Base-by-base conservation (phyloP, 352 stramenopile species). In the Globisporangium takayamanum region DNA sequence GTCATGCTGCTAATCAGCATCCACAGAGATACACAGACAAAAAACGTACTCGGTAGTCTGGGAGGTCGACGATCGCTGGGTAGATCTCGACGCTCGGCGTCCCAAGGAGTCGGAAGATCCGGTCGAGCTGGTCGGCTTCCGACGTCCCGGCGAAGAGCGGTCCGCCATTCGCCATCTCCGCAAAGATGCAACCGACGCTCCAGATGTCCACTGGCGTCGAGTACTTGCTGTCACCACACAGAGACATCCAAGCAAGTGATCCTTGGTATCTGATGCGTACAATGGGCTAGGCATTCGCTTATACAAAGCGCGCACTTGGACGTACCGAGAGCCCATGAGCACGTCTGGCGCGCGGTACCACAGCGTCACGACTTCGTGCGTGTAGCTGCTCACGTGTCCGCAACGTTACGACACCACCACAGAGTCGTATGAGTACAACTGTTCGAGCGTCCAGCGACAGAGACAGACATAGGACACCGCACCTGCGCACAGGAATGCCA, bases 291-390 rank as follows among this genome's bases (percentile, higher is more conserved):
- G 3, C 28, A 33, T 33, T 33, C 1, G 28, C 28, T 33, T 4
- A 18, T 46, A 18, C 41, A n/a, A 41, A n/a, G 7, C 37, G 36
- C 51, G 22, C 16, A 50, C 50, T n/a, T 16, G 2, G 5, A 69
- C 74, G 5, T 65, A 89, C 68, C 95, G 72, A 41, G 88, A 97
- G 53, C 97, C 97, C 88, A 99, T 97, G 28, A 99, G 82, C 14
- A 99, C 94, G 64, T 99, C 97, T 1, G 97, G 97, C 3, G 97
- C 94, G 37, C 97, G 89, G 70, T 99, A 99, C 97, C 97, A 99
- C 39, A 99, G 78, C 53, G 97, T 99, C n/a, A 99, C 97, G 49
- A 99, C 97, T 73, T 99, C 97, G 72, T 99, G 97, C 8, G 98
- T 99, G 70, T 99, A 99, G 64, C 76, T 90, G 50, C 42, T 39